A percentile compares a stretch with the other conserved stretches of the same genome.
Conservation (phyloP, 2,329 filamentous ascomycete genomes). For the Venturiaceae sp. region DNA sequence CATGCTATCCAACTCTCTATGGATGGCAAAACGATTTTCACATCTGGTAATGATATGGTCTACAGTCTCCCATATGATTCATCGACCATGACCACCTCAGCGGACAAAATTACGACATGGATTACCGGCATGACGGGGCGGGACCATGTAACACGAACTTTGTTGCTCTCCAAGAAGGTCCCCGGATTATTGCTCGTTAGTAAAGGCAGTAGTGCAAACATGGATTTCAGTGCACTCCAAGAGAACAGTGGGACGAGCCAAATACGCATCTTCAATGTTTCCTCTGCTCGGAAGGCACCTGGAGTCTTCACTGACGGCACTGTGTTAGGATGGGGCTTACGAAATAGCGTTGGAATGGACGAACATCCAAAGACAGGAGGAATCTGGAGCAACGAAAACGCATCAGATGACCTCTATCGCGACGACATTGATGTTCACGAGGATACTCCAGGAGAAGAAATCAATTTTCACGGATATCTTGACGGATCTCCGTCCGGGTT, state of each 20-base stretch:
- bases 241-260: slow-evolving; percentile 50
- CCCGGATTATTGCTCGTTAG: slow-evolving; percentile 54
- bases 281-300: slow-evolving; percentile 24
- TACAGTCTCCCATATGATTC: slow-evolving; percentile 58
- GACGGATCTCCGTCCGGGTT: slow-evolving; percentile 32
- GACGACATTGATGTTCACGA: slow-evolving; percentile 50
- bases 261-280: slow-evolving; percentile 52
- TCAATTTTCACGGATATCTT: slow-evolving; percentile 61
- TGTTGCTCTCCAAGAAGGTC: slow-evolving; percentile 49
- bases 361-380: slow-evolving; percentile 46
- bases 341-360: slow-evolving; percentile 61
- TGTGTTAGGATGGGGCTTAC: slow-evolving; percentile 55
- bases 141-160: slow-evolving; percentile 57
- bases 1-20: slow-evolving; percentile 40
- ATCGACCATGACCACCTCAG: slow-evolving; percentile 29
- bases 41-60: slow-evolving; percentile 48
- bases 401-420: slow-evolving; percentile 52
- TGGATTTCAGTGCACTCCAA: slow-evolving; percentile 46
- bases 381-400: slow-evolving; percentile 58
- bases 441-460: slow-evolving; percentile 63
- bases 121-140: slow-evolving; percentile 49
- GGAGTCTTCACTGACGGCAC: slow-evolving; percentile 43
- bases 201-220: slow-evolving; percentile 53
- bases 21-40: slow-evolving; percentile 41
- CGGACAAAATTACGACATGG: slow-evolving; percentile 41